Evolutionary conservation across 805 yeast species (phyloP), one percentile per base, ranked within the genome.

Genomic region (Ogataea methanolica): DNA sequence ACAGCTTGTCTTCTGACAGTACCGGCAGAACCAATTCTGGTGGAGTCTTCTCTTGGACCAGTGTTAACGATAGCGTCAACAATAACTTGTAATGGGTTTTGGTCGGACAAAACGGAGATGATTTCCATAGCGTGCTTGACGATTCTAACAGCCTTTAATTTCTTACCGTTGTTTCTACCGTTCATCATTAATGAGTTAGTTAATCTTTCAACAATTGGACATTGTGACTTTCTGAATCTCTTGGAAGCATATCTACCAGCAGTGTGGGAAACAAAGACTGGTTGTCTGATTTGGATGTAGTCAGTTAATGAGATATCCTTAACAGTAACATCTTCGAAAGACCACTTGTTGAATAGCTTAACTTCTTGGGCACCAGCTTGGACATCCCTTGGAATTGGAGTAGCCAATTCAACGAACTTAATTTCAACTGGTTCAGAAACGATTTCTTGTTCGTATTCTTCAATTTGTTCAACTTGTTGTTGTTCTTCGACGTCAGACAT

Each of bases 91-190:
- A 94, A 76, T 73, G 99, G 99, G 96, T 94, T 94, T 78, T 85
- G 95, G 77, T 92, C 99, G 67, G 99, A 90, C 73, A 95, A 84
- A 63, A 94, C 91, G 83, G 85, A 74, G 78, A 94, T 84, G 83
- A 94, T 94, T 78, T 94, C 99, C 73, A 94, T 80, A 67, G 99
- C 92, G 85, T 94, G 99, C 84, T 95, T 88, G 76, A 94, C 90
- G 75, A 94, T 94, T 87, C 98, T 91, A 67, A 94, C 98, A 68
- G 99, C 99, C 88, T 92, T 91, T 77, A 95, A 88, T 83, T 94
- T 94, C 86, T 94, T 94, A 85, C 99, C 99, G 87, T 95, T 94
- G 95, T 94, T 94, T 84, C 98, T 92, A 83, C 99, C 99, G 87
- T 94, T 91, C 99, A 94, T 94, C 99, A 94, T 94, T 74, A 94